Evolutionary conservation across 108 stramenopile genomes (phyloP), one percentile per base, ranked within the genome.

Genomic region (Nitzschia sp.): DNA sequence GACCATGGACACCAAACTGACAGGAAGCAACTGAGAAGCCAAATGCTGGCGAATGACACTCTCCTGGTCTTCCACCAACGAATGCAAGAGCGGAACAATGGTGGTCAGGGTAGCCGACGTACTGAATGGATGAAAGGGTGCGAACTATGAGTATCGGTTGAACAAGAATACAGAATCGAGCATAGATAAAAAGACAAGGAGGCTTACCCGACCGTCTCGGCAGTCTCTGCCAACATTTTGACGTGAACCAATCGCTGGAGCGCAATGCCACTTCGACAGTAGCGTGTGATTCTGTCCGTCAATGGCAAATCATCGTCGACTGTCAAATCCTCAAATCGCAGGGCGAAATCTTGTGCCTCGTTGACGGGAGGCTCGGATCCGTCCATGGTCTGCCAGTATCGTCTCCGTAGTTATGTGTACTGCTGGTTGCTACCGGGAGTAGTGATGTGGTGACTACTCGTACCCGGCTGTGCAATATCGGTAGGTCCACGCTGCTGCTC

Each of bases 201-300:
- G 25, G 70, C 88, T 82, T 76, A 96, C 68, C 95, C 94, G 0
- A 89, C 79, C n/a, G 81, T 62, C 22, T 87, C 75, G 10, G 95
- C 92, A 14, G 90, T 93, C 64, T 97, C 96, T 20, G 90, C 94
- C 48, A 98, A 70, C 96, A 98, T 97, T 80, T 95, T 95, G 19
- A 97, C 96, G 74, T 98, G 97, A 21, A 97, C 97, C 15, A 98
- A 80, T 22, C 98, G 84, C 62, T 99, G 98, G 46, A 99, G 76
- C 0, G 96, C 97, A 71, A 99, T 97, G 66, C 79, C 81, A 51
- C 88, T 88, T 29, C 80, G 89, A 70, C 84, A 84, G 76, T 98
- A 99, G 42, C 90, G 87, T 17, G 90, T 91, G 46, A 98, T 78
- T 5, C 98, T 88, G 52, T 95, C 87, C 39, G 97, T 79, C 37